Evolutionary conservation across 768 basidiomycete genomes (phyloP), one percentile per base, ranked within the genome.

Genomic region (Tylopilus plumbeoviolaceoides): DNA sequence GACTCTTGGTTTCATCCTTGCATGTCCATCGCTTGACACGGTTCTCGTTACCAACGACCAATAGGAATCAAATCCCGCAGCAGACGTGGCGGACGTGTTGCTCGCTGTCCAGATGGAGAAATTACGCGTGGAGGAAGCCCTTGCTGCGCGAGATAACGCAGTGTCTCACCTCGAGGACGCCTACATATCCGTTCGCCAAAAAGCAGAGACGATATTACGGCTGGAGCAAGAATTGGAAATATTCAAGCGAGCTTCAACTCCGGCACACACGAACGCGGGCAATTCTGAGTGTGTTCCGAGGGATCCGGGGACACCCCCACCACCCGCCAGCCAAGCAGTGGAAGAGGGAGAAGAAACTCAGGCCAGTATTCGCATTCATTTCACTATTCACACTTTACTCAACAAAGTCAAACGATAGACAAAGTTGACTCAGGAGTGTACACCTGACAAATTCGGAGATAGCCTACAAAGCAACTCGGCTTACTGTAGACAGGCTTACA

Each of bases 91-190:
- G 3, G 81, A 83, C 55, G 73, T 81, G 63, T 76, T 81, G 11
- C 67, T 85, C 25, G 78, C 81, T 52, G 69, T 83, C 18, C 76
- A 82, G 55, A 67, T 77, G 31, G 82, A 85, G 56, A 74, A 73
- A 38, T 51, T 77, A 45, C 76, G 77, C 44, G 77, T 82, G 1
- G 66, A 65, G 20, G 85, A 88, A 60, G 84, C 82, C 2, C 64
- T 84, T 48, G 71, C 69, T 25, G 87, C 86, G 28, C 80, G 87
- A 38, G 87, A 89, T 60, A 77, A 75, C 28, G 79, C 77, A 15
- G 78, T 85, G 2, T 68, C 77, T 39, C 79, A 79, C 28, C 75
- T 89, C 12, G 73, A 78, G 30, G 77, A 81, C 43, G 84, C 84
- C 10, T 85, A 82, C 60, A 63, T 70, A 14, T 81, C 82, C 0